phyloP scores from a whole-genome alignment of 805 yeast species.

The Ogataea henricii region DNA sequence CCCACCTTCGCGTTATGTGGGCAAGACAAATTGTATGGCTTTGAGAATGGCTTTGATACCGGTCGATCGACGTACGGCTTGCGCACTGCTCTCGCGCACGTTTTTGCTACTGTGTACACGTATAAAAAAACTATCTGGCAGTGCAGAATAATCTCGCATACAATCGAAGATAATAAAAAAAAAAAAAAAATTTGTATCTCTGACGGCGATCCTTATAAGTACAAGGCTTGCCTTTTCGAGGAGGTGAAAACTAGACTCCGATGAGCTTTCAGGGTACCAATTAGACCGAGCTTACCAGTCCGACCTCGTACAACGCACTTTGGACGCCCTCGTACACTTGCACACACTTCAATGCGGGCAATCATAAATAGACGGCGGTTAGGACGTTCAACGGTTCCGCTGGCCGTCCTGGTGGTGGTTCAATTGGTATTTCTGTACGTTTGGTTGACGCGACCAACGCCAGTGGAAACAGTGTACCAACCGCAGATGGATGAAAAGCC shows the following conservation, averaged over 20 bases:
- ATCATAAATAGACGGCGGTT: slow-evolving; percentile 2
- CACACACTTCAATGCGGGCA: neutral
- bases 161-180: neutral
- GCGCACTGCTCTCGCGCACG: neutral
- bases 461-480: neutral
- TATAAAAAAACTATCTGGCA: neutral
- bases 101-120: slow-evolving; percentile 1
- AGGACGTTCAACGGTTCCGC: neutral
- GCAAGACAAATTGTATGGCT: no score
- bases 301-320: neutral
- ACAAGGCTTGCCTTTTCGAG: neutral
- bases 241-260: neutral
- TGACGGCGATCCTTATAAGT: slow-evolving; percentile 2
- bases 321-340: neutral
- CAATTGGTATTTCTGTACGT: slow-evolving; percentile 1
- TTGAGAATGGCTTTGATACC: no score
- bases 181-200: neutral
- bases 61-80: neutral
- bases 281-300: neutral
- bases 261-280: neutral
- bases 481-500: neutral
- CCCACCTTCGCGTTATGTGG: no score
- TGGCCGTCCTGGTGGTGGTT: neutral
- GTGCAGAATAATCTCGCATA: neutral
- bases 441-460: neutral